These are phyloP conservation scores for Symbiotaphrina buchneri DNA, from an alignment of 495 filamentous ascomycete species.

Conservation along the genomic window DNA sequence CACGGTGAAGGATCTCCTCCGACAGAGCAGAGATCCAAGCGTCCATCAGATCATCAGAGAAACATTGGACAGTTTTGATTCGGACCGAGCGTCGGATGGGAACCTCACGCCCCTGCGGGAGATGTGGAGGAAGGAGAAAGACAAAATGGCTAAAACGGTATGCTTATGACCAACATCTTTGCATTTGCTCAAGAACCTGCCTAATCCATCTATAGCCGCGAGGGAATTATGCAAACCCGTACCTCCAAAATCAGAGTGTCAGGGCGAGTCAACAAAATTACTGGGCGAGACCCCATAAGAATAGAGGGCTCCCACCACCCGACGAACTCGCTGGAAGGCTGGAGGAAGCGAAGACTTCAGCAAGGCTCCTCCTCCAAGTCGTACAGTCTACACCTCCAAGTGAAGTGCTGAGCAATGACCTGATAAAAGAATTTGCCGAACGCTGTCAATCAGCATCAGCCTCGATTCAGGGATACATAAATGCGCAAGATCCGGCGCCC, in stretches of 20 bases:
- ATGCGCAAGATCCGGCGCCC: constrained; percentile 48
- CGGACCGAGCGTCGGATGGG: constrained; percentile 45
- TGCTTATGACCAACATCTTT: background rate
- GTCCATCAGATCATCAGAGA: constrained; percentile 73
- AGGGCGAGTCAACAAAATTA: constrained; percentile 16
- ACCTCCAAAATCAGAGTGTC: constrained; percentile 1
- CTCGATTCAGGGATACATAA: constrained; percentile 67
- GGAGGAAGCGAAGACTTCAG: constrained; percentile 74
- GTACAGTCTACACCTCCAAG: constrained; percentile 56
- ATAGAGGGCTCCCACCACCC: constrained; percentile 38
- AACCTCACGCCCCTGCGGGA: constrained; percentile 39
- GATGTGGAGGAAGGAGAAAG: constrained; percentile 85
- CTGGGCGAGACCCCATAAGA: constrained; percentile 17
- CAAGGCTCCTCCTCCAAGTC: constrained; percentile 75
- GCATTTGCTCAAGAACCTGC: constrained; percentile 1
- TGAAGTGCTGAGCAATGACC: constrained; percentile 60
- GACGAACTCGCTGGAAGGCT: constrained; percentile 67
- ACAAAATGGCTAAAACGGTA: constrained; percentile 20
- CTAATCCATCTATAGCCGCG: constrained; percentile 2
- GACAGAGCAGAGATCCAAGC: constrained; percentile 43
- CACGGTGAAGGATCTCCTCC: constrained; percentile 53
- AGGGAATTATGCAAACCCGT: background rate
- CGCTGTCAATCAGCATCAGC: constrained; percentile 61
- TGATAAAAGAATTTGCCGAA: constrained; percentile 80
- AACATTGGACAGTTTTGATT: constrained; percentile 55